Percentiles rank a stretch among this genome's conserved stretches.
Evolutionary conservation across 306 rosid genomes (phyloP).

Genomic region (Lablab purpureus): DNA sequence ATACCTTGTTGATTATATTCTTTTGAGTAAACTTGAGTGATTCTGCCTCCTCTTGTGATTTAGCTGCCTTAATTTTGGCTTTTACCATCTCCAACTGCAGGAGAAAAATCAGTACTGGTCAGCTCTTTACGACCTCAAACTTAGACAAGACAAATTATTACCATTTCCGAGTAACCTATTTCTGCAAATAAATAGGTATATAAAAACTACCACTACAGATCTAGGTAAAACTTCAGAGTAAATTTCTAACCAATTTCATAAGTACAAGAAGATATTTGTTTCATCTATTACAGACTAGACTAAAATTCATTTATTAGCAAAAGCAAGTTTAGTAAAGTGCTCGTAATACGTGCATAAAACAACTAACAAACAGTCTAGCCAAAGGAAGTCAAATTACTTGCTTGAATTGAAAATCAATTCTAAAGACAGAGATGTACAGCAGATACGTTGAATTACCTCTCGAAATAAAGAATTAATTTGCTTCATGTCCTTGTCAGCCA

Average conservation of each 20-base stretch:
- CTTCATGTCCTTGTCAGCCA: constrained; percentile 92
- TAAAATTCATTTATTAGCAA: constrained; percentile 24
- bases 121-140: constrained; percentile 35
- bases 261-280: constrained; percentile 9
- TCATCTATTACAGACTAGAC: neutral
- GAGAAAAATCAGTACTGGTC: constrained; percentile 32
- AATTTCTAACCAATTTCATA: constrained; percentile 17
- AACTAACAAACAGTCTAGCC: constrained; percentile 14
- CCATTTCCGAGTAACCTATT: constrained; percentile 20
- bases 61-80: constrained; percentile 73
- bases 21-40: constrained; percentile 80
- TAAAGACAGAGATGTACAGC: neutral
- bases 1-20: constrained; percentile 86
- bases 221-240: constrained; percentile 19
- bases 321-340: constrained; percentile 13
- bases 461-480: constrained; percentile 78
- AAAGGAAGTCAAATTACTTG: constrained; percentile 28
- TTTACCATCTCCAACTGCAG: constrained; percentile 83
- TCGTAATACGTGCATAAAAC: constrained; percentile 6
- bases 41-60: constrained; percentile 75
- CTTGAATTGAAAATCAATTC: constrained; percentile 10
- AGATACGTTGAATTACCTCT: constrained; percentile 67
- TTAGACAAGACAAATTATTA: constrained; percentile 12
- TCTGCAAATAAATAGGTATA: neutral
- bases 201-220: neutral